These are phyloP conservation scores for Phialophora verrucosa DNA, from an alignment of 2,329 filamentous ascomycete species.

Conservation along the genomic window DNA sequence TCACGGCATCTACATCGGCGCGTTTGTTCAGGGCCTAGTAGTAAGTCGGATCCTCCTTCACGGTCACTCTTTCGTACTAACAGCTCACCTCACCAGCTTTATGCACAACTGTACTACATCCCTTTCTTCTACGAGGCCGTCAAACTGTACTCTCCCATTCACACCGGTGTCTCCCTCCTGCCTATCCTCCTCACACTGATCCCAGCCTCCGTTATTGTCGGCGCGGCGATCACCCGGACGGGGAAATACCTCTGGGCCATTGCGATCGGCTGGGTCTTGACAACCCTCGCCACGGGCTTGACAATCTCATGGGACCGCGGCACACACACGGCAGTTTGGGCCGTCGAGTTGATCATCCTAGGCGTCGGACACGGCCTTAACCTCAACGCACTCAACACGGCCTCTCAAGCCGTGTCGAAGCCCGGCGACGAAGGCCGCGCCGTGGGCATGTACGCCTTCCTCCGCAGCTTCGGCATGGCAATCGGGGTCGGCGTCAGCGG, in stretches of 20 bases:
- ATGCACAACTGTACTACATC: conserved; percentile 51
- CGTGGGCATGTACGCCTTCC: conserved; percentile 48
- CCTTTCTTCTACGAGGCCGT: conserved; percentile 50
- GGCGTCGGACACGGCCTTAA: conserved; percentile 54
- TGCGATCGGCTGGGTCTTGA: conserved; percentile 51
- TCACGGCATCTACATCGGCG: conserved; percentile 49
- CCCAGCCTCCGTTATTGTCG: conserved; percentile 43
- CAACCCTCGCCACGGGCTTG: conserved; percentile 46
- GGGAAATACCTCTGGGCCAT: conserved; percentile 51
- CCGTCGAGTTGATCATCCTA: conserved; percentile 46
- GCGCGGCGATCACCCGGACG: conserved; percentile 43
- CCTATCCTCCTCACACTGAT: conserved; percentile 43
- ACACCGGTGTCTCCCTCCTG: conserved; percentile 49
- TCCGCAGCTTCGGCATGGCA: conserved; percentile 53
- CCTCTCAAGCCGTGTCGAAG: conserved; percentile 47
- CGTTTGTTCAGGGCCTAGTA: conserved; percentile 52
- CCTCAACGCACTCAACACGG: conserved; percentile 49
- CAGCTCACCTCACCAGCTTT: conserved; percentile 43
- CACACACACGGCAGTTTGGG: conserved; percentile 46
- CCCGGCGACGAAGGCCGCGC: conserved; percentile 44
- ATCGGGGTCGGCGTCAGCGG: conserved; percentile 51
- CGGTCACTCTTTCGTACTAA: not conserved
- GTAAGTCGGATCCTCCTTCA: conserved; percentile 42
- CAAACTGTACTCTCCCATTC: conserved; percentile 43
- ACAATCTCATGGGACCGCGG: conserved; percentile 45